These are phyloP conservation scores for Neurospora crassa DNA, from an alignment of 2,329 filamentous ascomycete species.

Conservation along the genomic window DNA sequence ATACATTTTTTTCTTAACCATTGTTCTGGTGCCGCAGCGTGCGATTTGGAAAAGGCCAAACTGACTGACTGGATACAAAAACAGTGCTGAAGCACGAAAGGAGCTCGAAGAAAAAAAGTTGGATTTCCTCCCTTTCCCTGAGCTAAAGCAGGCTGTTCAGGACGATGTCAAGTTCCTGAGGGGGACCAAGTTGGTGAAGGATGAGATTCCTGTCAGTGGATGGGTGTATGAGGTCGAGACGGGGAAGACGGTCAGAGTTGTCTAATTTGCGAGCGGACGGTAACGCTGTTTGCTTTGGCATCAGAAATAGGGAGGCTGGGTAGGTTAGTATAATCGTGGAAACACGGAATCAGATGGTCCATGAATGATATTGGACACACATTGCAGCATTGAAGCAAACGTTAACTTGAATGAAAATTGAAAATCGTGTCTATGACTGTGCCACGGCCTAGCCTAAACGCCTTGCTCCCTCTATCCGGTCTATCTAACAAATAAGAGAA, in stretches of 20 bases:
- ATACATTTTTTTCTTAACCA: too few species aligned
- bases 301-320: too few species aligned
- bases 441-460: background rate
- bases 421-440: background rate
- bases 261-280: slow-evolving; percentile 4
- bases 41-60: background rate
- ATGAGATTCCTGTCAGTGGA: slow-evolving; percentile 53
- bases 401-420: background rate
- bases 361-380: background rate
- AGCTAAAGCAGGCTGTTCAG: slow-evolving; percentile 53
- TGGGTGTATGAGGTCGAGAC: slow-evolving; percentile 75
- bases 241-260: slow-evolving; percentile 34
- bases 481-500: background rate
- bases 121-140: slow-evolving; percentile 57
- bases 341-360: background rate
- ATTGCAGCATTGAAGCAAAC: background rate
- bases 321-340: background rate
- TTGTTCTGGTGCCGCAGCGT: too few species aligned
- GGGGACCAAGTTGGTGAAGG: slow-evolving; percentile 47
- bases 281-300: background rate
- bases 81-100: slow-evolving; percentile 11
- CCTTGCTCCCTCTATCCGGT: background rate
- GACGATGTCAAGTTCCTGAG: slow-evolving; percentile 58
- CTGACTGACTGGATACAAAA: background rate
- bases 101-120: slow-evolving; percentile 26